Evolutionary conservation across 2,329 filamentous ascomycete genomes (phyloP).

Genomic region (Beauveria sp.): DNA sequence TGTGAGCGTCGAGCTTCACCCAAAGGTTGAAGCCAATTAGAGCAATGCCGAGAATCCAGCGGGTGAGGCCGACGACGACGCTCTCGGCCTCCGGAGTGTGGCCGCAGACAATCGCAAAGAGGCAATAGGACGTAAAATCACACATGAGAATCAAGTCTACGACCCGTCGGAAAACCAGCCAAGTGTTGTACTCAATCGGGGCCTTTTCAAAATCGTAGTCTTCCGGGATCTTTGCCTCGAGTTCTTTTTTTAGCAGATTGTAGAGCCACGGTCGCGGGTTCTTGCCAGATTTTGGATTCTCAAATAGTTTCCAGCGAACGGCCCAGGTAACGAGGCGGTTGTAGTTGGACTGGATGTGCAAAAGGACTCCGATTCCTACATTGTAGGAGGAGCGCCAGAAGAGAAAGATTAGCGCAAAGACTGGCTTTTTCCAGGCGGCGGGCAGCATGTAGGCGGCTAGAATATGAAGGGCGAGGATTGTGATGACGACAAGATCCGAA

Average conservation of each 20-base stretch:
- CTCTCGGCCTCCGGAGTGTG: conserved; percentile 67
- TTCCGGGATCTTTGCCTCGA: conserved; percentile 88
- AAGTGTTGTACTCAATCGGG: conserved; percentile 97
- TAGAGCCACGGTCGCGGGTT: conserved; percentile 81
- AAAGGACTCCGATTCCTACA: conserved; percentile 81
- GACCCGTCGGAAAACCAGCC: conserved; percentile 90
- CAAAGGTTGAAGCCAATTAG: conserved; percentile 93
- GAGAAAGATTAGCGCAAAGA: conserved; percentile 77
- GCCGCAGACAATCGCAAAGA: conserved; percentile 87
- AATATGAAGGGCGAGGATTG: conserved; percentile 69
- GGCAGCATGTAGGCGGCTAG: conserved; percentile 68
- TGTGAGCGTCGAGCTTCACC: conserved; percentile 96
- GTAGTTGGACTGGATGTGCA: conserved; percentile 85
- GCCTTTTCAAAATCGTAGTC: conserved; percentile 93
- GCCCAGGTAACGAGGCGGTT: conserved; percentile 83
- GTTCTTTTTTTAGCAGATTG: conserved; percentile 74
- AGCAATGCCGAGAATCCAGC: conserved; percentile 71
- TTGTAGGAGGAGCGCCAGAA: conserved; percentile 95
- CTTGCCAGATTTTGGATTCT: conserved; percentile 68
- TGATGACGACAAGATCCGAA: conserved; percentile 74
- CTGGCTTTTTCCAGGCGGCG: conserved; percentile 57
- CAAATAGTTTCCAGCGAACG: conserved; percentile 77
- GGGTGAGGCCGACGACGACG: conserved; percentile 57
- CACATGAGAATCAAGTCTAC: conserved; percentile 98
- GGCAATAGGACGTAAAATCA: conserved; percentile 93